phyloP scores from a whole-genome alignment of 2,329 filamentous ascomycete genomes.

The Fusarium oxysporum region DNA sequence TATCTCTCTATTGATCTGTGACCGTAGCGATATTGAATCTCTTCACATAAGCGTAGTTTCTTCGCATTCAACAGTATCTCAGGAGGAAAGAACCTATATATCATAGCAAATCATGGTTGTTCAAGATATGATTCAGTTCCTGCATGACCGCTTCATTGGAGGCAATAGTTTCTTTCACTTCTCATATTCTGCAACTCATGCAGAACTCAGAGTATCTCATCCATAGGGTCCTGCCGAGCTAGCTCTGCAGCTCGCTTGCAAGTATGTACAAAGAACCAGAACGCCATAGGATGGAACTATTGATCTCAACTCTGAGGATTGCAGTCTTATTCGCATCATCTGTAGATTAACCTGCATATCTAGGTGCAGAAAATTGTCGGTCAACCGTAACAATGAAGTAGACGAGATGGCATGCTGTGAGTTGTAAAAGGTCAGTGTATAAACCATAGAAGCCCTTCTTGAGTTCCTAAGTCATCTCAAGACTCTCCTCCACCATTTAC shows the following conservation, averaged over 20 bases:
- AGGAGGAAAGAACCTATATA: neutral
- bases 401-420: neutral
- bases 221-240: too few species aligned
- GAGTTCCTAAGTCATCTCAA: neutral
- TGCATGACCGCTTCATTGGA: neutral
- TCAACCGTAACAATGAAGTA: neutral
- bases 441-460: neutral
- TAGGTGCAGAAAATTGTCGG: neutral
- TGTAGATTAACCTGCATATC: neutral
- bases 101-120: accelerated
- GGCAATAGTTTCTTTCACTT: neutral
- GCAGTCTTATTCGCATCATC: neutral
- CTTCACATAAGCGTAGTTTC: neutral
- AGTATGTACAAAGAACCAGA: neutral
- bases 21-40: too few species aligned
- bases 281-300: neutral
- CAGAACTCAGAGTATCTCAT: neutral
- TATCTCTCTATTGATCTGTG: accelerated
- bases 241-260: neutral
- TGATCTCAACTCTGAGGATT: neutral
- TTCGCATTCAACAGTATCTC: accelerated
- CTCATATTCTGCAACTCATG: neutral
- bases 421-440: neutral
- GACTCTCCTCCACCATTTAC: accelerated
- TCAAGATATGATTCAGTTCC: accelerated